Conservation (phyloP, 23 red algal genomes). For the Cyanidium caldarium region DNA sequence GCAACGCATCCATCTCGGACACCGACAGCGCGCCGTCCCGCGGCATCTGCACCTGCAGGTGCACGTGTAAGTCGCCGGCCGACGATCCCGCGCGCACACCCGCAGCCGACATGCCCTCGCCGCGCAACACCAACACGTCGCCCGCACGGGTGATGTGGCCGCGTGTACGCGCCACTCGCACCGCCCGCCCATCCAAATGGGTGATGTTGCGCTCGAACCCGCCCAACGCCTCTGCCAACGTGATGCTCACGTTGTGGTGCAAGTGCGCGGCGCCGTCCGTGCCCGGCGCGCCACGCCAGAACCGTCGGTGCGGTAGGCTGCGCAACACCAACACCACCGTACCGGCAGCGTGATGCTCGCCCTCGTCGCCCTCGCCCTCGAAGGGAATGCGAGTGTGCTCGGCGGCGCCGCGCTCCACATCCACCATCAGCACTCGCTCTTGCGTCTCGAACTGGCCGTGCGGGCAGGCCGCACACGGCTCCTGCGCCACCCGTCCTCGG, state of each 20-base stretch:
- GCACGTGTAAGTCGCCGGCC: neutral
- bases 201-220: slow-evolving; percentile 47
- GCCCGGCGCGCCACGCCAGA: slow-evolving; percentile 24
- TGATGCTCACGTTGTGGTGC: slow-evolving; percentile 35
- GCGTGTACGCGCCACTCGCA: neutral
- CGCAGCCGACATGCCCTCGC: neutral
- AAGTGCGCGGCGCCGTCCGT: slow-evolving; percentile 21
- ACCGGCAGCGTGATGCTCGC: slow-evolving; percentile 38
- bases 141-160: neutral
- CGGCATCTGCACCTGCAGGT: neutral
- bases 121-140: neutral
- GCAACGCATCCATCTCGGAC: too few species aligned
- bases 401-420: slow-evolving; percentile 55
- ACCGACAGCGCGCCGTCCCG: neutral
- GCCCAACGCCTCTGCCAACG: slow-evolving; percentile 62
- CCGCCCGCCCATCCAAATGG: slow-evolving; percentile 66
- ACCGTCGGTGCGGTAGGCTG: slow-evolving; percentile 23
- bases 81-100: neutral
- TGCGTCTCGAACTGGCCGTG: slow-evolving; percentile 79
- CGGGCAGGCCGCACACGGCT: slow-evolving; percentile 61
- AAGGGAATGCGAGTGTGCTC: slow-evolving; percentile 42
- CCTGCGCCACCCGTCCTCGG: slow-evolving; percentile 40
- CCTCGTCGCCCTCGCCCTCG: slow-evolving; percentile 71
- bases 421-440: slow-evolving; percentile 69
- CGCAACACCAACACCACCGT: slow-evolving; percentile 47